phyloP scores from a whole-genome alignment of 164 flowering plant genomes.

The Hamamelis virginiana region DNA sequence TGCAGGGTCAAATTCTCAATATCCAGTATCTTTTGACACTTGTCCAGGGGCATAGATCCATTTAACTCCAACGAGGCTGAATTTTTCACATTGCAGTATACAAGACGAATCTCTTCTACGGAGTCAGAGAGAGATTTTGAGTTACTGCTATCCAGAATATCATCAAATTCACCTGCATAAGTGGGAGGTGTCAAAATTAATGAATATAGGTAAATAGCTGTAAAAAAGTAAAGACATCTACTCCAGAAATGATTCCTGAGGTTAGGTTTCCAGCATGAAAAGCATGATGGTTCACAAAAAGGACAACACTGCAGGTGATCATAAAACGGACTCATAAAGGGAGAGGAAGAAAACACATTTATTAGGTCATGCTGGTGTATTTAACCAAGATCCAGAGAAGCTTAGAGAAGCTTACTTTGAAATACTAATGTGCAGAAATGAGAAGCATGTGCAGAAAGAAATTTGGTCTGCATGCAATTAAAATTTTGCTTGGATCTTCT shows the following conservation, averaged over 20 bases:
- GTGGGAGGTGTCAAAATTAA: conserved; percentile 8
- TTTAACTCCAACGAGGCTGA: conserved; percentile 38
- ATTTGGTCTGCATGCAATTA: too few relatives aligned
- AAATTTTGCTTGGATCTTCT: too few relatives aligned
- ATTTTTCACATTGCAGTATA: conserved; percentile 24
- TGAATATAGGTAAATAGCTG: not conserved
- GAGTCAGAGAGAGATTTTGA: conserved; percentile 30
- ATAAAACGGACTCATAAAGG: not conserved
- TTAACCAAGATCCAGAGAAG: not conserved
- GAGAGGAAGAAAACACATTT: not conserved
- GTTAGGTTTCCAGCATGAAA: too few relatives aligned
- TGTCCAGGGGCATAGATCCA: conserved; percentile 42
- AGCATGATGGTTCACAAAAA: too few relatives aligned
- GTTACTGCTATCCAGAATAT: conserved; percentile 53
- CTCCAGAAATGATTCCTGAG: not conserved
- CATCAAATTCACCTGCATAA: conserved; percentile 93
- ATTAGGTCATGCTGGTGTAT: not conserved
- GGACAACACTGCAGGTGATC: too few relatives aligned
- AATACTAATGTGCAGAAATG: not conserved
- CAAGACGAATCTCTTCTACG: conserved; percentile 49
- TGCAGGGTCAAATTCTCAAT: conserved; percentile 73
- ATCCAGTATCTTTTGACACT: conserved; percentile 40
- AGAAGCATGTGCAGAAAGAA: too few relatives aligned
- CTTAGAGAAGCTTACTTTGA: not conserved
- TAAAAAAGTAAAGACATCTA: not conserved